Conservation (phyloP, 495 filamentous ascomycete species). For the Bryoglossum gracile region DNA sequence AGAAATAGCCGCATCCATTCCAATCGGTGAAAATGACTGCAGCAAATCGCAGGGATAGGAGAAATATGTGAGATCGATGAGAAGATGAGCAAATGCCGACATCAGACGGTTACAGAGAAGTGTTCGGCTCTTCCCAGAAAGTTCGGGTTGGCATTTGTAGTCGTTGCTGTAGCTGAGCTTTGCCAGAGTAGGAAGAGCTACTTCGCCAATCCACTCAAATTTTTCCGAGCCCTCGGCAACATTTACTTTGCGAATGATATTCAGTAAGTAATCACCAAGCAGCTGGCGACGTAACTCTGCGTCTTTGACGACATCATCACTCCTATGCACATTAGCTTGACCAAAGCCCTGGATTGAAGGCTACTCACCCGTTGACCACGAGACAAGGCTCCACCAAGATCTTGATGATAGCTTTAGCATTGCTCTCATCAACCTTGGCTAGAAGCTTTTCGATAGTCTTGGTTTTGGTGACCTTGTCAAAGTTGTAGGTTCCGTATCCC, state of each 20-base stretch:
- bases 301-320: constrained; percentile 22
- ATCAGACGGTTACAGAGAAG: constrained; percentile 61
- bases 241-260: constrained; percentile 29
- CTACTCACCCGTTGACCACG: constrained; percentile 26
- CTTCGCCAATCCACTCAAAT: constrained; percentile 29
- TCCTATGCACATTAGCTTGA: constrained; percentile 6
- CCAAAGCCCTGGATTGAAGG: not conserved
- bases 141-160: constrained; percentile 38
- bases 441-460: constrained; percentile 80
- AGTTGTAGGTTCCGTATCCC: constrained; percentile 63
- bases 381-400: constrained; percentile 33
- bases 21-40: constrained; percentile 41
- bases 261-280: constrained; percentile 48
- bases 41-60: constrained; percentile 42
- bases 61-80: constrained; percentile 52
- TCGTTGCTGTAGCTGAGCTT: constrained; percentile 40
- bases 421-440: constrained; percentile 46
- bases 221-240: constrained; percentile 15
- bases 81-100: constrained; percentile 57
- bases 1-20: constrained; percentile 53
- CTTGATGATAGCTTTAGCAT: constrained; percentile 40
- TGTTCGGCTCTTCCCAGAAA: constrained; percentile 54
- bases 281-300: constrained; percentile 40
- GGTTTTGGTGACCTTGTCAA: constrained; percentile 80
- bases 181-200: constrained; percentile 37